Evolutionary conservation across 768 basidiomycete genomes (phyloP).

Genomic region (Kwoniella pini): DNA sequence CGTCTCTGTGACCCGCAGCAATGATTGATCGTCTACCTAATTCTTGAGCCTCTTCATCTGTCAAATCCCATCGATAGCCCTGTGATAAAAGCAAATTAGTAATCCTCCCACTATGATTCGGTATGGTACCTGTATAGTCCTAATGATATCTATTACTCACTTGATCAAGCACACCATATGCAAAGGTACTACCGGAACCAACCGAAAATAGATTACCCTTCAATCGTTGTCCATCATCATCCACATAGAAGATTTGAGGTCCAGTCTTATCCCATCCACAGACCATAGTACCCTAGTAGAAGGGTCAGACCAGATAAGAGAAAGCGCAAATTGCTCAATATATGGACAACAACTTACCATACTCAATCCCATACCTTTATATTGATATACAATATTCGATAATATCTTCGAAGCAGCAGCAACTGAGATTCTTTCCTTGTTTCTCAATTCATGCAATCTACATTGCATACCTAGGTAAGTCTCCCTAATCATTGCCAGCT

Average conservation of each 20-base stretch:
- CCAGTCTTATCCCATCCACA: slow-evolving; percentile 99
- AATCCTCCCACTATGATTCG: no score
- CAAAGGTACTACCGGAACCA: slow-evolving; percentile 95
- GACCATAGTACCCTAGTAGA: slow-evolving; percentile 89
- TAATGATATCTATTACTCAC: slow-evolving; percentile 67
- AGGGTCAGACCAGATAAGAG: background rate
- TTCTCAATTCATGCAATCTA: slow-evolving; percentile 91
- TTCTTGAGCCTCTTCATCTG: slow-evolving; percentile 90
- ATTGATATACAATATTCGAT: slow-evolving; percentile 93
- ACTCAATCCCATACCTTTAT: slow-evolving; percentile 98
- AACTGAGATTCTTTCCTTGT: slow-evolving; percentile 93
- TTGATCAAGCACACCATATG: slow-evolving; percentile 98
- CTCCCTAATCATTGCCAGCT: slow-evolving; percentile 71
- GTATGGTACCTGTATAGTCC: no score
- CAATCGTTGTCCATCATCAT: slow-evolving; percentile 91
- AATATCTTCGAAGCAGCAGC: slow-evolving; percentile 99
- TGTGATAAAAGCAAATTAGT: slow-evolving; percentile 5
- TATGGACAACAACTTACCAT: slow-evolving; percentile 67
- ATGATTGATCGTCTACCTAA: slow-evolving; percentile 91
- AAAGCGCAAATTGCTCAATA: background rate
- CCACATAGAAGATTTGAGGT: slow-evolving; percentile 93
- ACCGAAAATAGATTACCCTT: slow-evolving; percentile 99
- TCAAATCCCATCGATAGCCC: slow-evolving; percentile 74
- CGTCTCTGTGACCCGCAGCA: slow-evolving; percentile 83
- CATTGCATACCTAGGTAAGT: slow-evolving; percentile 98